A percentile compares a stretch with the other conserved stretches of the same genome.
Conservation (phyloP, 306 rosid genomes). For the Castanea crenata region DNA sequence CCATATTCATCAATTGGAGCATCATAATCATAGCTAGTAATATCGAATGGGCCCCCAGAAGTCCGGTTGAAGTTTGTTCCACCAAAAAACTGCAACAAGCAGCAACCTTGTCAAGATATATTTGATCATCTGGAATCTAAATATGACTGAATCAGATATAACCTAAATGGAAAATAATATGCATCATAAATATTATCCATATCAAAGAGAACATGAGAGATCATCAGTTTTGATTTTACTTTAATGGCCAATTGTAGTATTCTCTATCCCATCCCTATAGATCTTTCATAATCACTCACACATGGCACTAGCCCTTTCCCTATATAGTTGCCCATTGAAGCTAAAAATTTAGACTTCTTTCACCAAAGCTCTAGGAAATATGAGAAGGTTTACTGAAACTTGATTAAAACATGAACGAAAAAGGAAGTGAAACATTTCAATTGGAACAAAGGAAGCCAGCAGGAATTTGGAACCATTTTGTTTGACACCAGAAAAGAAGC, state of each 20-base stretch:
- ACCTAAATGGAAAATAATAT: neutral
- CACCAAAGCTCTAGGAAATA: neutral
- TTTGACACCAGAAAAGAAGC: neutral
- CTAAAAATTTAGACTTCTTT: neutral
- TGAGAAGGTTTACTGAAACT: neutral
- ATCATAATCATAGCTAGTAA: slow-evolving; percentile 98
- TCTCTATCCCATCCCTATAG: neutral
- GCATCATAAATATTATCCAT: neutral
- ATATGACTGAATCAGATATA: slow-evolving; percentile 13
- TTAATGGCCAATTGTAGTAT: neutral
- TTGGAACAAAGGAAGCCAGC: neutral
- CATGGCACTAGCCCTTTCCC: neutral
- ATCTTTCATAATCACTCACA: neutral
- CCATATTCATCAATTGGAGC: slow-evolving; percentile 98
- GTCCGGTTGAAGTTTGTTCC: slow-evolving; percentile 98
- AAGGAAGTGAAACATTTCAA: neutral
- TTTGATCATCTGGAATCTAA: slow-evolving; percentile 15
- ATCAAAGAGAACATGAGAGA: neutral
- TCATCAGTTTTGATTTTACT: neutral
- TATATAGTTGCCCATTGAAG: neutral
- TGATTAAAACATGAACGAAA: neutral
- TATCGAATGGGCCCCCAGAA: slow-evolving; percentile 91
- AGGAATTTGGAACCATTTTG: neutral
- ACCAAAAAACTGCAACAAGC: slow-evolving; percentile 78
- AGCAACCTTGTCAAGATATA: slow-evolving; percentile 34